A percentile compares a stretch with the other conserved stretches of the same genome.
These are phyloP conservation scores for Candida peoriensis DNA, from an alignment of 805 yeast genomes.

Conservation along the genomic window DNA sequence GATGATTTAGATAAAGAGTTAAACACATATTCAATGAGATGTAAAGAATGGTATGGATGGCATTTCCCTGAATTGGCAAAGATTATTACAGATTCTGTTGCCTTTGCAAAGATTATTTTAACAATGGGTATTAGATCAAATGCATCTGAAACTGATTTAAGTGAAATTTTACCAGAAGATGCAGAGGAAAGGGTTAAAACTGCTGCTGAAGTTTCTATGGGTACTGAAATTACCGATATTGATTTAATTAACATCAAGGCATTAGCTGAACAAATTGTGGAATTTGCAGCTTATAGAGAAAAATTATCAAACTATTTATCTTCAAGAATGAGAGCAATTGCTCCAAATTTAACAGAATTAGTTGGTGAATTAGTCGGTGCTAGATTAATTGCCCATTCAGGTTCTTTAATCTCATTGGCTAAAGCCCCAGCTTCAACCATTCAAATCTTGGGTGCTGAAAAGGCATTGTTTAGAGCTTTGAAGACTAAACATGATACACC, in stretches of 20 bases:
- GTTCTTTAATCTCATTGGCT: constrained; percentile 89
- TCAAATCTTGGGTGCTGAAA: constrained; percentile 98
- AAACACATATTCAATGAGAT: constrained; percentile 97
- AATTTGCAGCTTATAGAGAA: constrained; percentile 94
- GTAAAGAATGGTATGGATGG: constrained; percentile 99
- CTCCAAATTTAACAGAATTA: constrained; percentile 92
- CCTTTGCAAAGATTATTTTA: constrained; percentile 90
- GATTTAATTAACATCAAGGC: constrained; percentile 86
- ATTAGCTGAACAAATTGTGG: constrained; percentile 94
- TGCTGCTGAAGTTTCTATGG: constrained; percentile 99
- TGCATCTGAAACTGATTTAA: constrained; percentile 85
- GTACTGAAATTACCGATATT: constrained; percentile 93
- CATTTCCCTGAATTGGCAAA: constrained; percentile 99
- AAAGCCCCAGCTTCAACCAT: constrained; percentile 99
- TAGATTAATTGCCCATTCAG: constrained; percentile 95
- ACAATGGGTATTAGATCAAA: constrained; percentile 92
- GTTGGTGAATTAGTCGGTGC: constrained; percentile 99
- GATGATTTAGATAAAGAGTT: constrained; percentile 97
- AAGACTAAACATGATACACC: constrained; percentile 99
- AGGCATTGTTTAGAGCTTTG: constrained; percentile 96
- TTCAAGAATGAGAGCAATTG: constrained; percentile 97
- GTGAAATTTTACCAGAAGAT: constrained; percentile 89
- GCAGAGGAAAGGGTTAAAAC: constrained; percentile 86
- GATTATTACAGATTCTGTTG: constrained; percentile 92
- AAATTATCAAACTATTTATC: constrained; percentile 87